Evolutionary conservation across 1,284 basidiomycete genomes (phyloP), one percentile per base, ranked within the genome.

Genomic region (Trichosporon faecale): DNA sequence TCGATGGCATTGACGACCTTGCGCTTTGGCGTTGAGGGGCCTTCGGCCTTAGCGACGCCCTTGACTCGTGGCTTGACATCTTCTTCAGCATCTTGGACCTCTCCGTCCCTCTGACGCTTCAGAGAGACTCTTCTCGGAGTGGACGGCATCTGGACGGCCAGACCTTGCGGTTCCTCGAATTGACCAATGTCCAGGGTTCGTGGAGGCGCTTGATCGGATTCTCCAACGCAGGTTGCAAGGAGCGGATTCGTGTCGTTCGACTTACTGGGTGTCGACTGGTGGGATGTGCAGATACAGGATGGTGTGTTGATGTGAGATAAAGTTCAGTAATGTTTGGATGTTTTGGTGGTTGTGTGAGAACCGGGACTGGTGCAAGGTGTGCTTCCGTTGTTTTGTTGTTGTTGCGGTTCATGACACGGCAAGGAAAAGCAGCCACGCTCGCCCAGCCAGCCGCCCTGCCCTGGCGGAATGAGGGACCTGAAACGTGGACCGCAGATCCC

Each of bases 1-100:
- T 73, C 72, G 37, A 73, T 66, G 11, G 72, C 57, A 8, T 73
- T 73, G 21, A 73, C 72, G 18, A 73, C 57, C 64, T 71, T 73
- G 66, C 72, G 72, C 35, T 55, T 52, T 25, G 69, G 72, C 8
- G 69, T 69, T 9, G 66, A 64, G 4, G 55, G 61, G 9, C 35
- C 66, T 21, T 37, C 25, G 66, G 33, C 44, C 64, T 49, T 25
- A 6, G 23, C 16, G 57, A 8, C 46, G 7, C 33, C 65, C 25
- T 37, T 55, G 11, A 37, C 29, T 12, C 63, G 60, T 4, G 40
- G 67, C 21, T 25, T 23, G 46, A 16, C 31, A 23, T 60, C 49
- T 21, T 57, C 66, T n/a, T 71, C 67, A 25, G 64, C 67, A 16
- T 69, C 68, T 61, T 29, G 57, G 27, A 16, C 29, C 57, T 61